Evolutionary conservation across 129 eudicot genomes (phyloP), one percentile per base, ranked within the genome.

Genomic region (Scalesia atractyloides): DNA sequence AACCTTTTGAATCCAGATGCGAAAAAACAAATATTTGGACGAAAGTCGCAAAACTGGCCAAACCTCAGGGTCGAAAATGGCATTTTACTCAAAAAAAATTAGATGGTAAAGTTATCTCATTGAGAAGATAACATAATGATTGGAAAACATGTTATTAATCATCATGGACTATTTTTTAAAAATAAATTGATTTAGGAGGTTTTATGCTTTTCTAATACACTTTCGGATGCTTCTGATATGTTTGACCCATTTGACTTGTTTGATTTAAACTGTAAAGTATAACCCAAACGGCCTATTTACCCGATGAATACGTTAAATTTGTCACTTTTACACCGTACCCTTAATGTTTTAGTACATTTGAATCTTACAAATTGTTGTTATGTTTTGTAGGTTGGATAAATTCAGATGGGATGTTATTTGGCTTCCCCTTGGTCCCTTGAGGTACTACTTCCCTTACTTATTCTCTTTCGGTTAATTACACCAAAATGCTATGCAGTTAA

Each of bases 341-440:
- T 50, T 18, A 50, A 3, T 39, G 51, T 64, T 36, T 9, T 60
- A 9, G 5, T 73, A 72, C 34, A 8, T 24, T 60, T 44, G 61
- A 43, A 12, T 34, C 24, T 70, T n/a, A 26, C 57, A 69, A 49
- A n/a, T 44, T 66, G 44, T 19, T 30, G 43, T 26, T 60, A 9
- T 60, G 19, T 3, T 49, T 66, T 84, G 83, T 79, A 93, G 98
- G 80, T 83, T 93, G 87, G 79, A 97, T 22, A 85, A 72, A 80
- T 93, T 89, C 41, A 83, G 97, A 41, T 93, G 97, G 97, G 97
- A 93, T 59, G 76, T 78, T 52, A 71, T 93, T 43, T 93, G 98
- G 98, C 97, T 93, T 79, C 96, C 98, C 26, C 58, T 89, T 22
- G 88, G 92, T 65, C 96, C 98, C 46, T 66, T 89, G 48, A 69